Evolutionary conservation across 2,329 filamentous ascomycete species (phyloP).

Genomic region (Colletotrichum agaves): DNA sequence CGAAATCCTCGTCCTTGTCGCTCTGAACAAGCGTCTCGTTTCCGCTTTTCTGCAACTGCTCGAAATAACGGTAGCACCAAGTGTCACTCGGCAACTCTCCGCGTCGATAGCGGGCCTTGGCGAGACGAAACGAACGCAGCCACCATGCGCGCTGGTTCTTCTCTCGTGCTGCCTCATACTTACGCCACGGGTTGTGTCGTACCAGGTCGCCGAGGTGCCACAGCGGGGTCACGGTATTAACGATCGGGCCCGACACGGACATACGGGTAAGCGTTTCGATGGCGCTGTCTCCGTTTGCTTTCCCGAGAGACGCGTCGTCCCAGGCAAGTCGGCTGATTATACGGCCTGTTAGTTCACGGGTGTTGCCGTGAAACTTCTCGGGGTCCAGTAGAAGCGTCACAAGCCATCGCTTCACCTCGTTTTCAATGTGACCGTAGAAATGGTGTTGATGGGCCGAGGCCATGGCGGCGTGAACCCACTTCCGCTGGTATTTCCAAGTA

Average conservation of each 20-base stretch:
- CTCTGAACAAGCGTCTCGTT: conserved; percentile 53
- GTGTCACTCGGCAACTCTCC: conserved; percentile 57
- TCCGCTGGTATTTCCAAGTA: conserved; percentile 59
- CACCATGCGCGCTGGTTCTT: conserved; percentile 58
- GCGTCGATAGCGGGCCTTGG: conserved; percentile 52
- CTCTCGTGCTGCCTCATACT: conserved; percentile 56
- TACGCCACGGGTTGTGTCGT: conserved; percentile 58
- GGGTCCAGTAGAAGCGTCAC: conserved; percentile 59
- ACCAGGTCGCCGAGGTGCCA: conserved; percentile 56
- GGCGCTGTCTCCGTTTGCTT: conserved; percentile 57
- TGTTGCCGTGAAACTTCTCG: conserved; percentile 55
- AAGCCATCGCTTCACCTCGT: conserved; percentile 57
- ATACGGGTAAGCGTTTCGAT: conserved; percentile 60
- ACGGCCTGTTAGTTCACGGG: conserved; percentile 60
- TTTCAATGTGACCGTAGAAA: conserved; percentile 61
- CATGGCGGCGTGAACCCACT: conserved; percentile 63
- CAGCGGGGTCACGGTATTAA: conserved; percentile 61
- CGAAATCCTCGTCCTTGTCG: conserved; percentile 56
- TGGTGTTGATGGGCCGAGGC: conserved; percentile 50
- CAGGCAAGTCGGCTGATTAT: conserved; percentile 62
- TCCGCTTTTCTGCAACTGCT: conserved; percentile 52
- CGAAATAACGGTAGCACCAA: conserved; percentile 61
- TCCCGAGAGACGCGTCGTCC: conserved; percentile 60
- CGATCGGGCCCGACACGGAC: conserved; percentile 62
- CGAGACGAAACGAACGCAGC: conserved; percentile 53